A percentile compares a stretch with the other conserved stretches of the same genome.
Evolutionary conservation across 2,329 filamentous ascomycete species (phyloP).

Genomic region (Fusarium clavum): DNA sequence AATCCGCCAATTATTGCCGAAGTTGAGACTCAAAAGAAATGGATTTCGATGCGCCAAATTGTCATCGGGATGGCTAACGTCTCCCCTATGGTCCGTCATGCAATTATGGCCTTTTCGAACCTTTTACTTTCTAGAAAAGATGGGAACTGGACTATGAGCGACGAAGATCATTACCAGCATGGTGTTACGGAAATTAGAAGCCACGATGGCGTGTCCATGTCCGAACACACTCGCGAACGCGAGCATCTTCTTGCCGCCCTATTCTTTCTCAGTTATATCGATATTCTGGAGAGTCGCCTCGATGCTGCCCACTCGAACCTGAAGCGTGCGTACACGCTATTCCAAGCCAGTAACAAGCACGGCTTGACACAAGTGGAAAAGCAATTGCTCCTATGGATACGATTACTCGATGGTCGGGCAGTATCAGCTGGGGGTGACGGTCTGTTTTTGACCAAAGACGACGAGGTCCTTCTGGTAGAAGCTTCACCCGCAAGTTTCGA

Average conservation of each 20-base stretch:
- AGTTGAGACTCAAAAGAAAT: slow-evolving; percentile 64
- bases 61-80: slow-evolving; percentile 60
- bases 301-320: slow-evolving; percentile 62
- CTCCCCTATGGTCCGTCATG: slow-evolving; percentile 60
- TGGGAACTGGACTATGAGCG: slow-evolving; percentile 48
- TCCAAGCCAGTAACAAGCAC: slow-evolving; percentile 55
- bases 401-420: slow-evolving; percentile 65
- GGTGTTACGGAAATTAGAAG: slow-evolving; percentile 51
- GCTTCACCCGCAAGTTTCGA: slow-evolving; percentile 56
- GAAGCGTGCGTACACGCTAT: slow-evolving; percentile 60
- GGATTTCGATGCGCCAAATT: slow-evolving; percentile 61
- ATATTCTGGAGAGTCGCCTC: slow-evolving; percentile 58
- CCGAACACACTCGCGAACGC: slow-evolving; percentile 48
- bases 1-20: slow-evolving; percentile 65
- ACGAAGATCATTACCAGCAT: slow-evolving; percentile 53
- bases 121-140: slow-evolving; percentile 55
- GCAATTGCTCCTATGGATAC: slow-evolving; percentile 65
- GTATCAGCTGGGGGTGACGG: slow-evolving; percentile 68
- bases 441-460: slow-evolving; percentile 61
- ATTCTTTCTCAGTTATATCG: slow-evolving; percentile 67
- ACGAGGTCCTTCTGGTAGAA: slow-evolving; percentile 59
- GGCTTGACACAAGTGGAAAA: slow-evolving; percentile 56
- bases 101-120: slow-evolving; percentile 64
- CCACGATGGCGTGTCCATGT: slow-evolving; percentile 39
- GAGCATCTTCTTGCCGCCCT: slow-evolving; percentile 62